A percentile compares a stretch with the other conserved stretches of the same genome.
Conservation (phyloP, 192 early-diverging fungal genomes). For the Backusella tarrabulga region DNA sequence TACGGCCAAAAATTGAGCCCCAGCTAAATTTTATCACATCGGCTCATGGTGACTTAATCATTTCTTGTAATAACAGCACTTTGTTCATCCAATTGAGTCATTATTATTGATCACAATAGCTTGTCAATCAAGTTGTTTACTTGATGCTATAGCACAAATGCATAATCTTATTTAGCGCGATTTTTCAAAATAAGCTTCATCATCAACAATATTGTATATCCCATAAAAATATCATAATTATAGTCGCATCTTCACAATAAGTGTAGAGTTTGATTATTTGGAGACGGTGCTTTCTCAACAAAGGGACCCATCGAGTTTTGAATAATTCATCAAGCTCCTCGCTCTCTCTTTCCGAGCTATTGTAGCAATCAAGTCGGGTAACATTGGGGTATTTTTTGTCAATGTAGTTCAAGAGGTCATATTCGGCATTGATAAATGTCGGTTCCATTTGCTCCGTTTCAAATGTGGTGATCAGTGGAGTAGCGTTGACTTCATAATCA, state of each 20-base stretch:
- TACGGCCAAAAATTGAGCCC: too few relatives aligned
- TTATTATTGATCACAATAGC: too few relatives aligned
- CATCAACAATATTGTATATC: too few relatives aligned
- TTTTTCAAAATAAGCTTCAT: too few relatives aligned
- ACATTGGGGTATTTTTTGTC: neutral
- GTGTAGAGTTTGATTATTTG: neutral
- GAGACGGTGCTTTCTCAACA: neutral
- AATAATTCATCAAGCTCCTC: neutral
- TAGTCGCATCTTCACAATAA: neutral
- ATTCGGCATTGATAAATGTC: neutral
- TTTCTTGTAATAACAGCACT: too few relatives aligned
- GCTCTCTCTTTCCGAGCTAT: neutral
- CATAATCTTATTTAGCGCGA: too few relatives aligned
- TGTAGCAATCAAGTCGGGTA: neutral
- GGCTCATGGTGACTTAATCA: too few relatives aligned
- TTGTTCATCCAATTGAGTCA: too few relatives aligned
- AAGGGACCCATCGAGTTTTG: neutral
- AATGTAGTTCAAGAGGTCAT: neutral
- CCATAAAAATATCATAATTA: too few relatives aligned
- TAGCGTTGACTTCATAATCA: neutral
- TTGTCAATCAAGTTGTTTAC: too few relatives aligned
- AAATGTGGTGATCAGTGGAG: neutral
- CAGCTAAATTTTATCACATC: too few relatives aligned
- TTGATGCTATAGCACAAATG: too few relatives aligned
- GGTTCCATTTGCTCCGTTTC: neutral